Conservation (phyloP, 1,284 basidiomycete species). For the Cutaneotrichosporon cutaneum region DNA sequence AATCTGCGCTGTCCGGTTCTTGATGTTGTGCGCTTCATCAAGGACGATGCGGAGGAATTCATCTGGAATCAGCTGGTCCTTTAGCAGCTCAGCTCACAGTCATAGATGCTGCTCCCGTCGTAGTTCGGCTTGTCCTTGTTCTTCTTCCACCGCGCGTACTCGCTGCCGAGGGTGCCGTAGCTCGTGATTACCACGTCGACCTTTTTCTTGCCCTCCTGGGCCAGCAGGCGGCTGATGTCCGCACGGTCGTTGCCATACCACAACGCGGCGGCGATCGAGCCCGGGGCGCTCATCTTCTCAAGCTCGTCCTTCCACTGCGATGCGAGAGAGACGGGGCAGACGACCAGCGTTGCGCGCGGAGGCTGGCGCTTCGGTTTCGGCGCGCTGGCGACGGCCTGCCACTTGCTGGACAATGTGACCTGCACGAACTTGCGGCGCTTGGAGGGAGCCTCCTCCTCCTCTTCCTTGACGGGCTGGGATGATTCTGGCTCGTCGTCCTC, state of each 20-base stretch:
- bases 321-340: conserved; percentile 88
- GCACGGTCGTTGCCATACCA: conserved; percentile 84
- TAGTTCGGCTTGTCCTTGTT: conserved; percentile 58
- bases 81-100: conserved; percentile 58
- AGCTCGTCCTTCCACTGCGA: conserved; percentile 90
- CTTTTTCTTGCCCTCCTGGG: conserved; percentile 56
- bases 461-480: conserved; percentile 12
- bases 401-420: conserved; percentile 51
- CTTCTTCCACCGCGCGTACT: conserved; percentile 65
- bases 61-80: conserved; percentile 27
- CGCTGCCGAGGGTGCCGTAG: conserved; percentile 82
- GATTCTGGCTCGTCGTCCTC: conserved; percentile 36
- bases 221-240: conserved; percentile 66
- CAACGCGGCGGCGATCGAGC: conserved; percentile 63
- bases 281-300: conserved; percentile 63
- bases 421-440: conserved; percentile 51
- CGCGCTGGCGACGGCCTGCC: conserved; percentile 39
- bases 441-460: conserved; percentile 31
- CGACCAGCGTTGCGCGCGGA: conserved; percentile 73
- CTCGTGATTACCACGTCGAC: conserved; percentile 84
- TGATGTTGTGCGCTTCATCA: conserved; percentile 95
- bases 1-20: conserved; percentile 83
- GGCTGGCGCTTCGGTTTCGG: conserved; percentile 29
- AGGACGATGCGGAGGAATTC: conserved; percentile 49
- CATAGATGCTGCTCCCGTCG: conserved; percentile 60